Percentiles rank a stretch among this genome's conserved stretches.
phyloP scores from a whole-genome alignment of 176 grass and related monocot genomes.

The Eleusine indica region DNA sequence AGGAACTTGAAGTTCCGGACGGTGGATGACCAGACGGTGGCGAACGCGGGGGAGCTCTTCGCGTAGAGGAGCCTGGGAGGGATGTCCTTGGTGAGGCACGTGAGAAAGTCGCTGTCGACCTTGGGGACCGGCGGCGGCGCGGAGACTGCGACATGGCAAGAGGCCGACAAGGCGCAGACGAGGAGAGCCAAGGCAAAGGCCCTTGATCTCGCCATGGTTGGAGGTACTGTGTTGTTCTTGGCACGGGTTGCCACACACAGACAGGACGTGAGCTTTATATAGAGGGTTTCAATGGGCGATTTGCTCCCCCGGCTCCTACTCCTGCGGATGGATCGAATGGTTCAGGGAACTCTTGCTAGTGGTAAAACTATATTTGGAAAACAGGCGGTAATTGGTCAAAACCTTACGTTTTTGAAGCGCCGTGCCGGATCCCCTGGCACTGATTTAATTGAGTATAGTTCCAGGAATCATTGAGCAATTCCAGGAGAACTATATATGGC shows the following conservation, averaged over 20 bases:
- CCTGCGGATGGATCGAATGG: constrained; percentile 11
- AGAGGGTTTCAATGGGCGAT: background rate
- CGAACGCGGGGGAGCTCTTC: constrained; percentile 40
- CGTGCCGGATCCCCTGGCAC: background rate
- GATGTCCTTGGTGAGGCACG: constrained; percentile 41
- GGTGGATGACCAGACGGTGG: constrained; percentile 41
- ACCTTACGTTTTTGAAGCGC: constrained; percentile 1
- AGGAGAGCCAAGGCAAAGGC: constrained; percentile 32
- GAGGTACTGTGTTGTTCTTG: background rate
- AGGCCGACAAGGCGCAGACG: constrained; percentile 23
- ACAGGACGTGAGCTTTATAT: constrained; percentile 25
- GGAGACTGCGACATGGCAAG: constrained; percentile 1
- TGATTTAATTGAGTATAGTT: no score
- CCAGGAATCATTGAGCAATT: no score
- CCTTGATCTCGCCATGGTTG: constrained; percentile 37
- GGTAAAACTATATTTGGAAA: constrained; percentile 15
- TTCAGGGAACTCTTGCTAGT: background rate
- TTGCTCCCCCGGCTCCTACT: constrained; percentile 8
- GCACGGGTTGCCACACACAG: background rate
- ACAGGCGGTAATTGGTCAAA: constrained; percentile 21
- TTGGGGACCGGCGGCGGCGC: background rate
- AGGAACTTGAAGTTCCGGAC: constrained; percentile 57
- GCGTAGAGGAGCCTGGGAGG: constrained; percentile 40
- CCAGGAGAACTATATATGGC: no score
- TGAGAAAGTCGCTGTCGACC: constrained; percentile 36